Evolutionary conservation across 306 rosid species (phyloP).

Genomic region (Corylus avellana): DNA sequence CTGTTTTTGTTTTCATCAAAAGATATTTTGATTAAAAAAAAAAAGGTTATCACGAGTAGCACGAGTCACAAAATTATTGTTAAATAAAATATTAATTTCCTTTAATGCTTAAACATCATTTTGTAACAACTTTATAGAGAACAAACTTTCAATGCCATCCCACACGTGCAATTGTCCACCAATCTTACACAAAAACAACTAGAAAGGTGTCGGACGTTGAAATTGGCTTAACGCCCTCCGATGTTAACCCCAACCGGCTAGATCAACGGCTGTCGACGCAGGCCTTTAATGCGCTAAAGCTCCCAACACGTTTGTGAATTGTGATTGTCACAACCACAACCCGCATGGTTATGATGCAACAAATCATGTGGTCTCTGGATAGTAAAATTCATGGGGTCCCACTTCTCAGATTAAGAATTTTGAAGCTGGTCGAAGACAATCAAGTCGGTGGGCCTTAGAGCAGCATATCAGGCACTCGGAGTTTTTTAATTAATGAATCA

Average conservation of each 20-base stretch:
- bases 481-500: conserved; percentile 7
- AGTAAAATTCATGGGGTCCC: background rate
- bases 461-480: background rate
- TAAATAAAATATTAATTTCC: background rate
- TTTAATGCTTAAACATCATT: background rate
- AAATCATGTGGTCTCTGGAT: background rate
- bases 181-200: background rate
- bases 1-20: too few species aligned
- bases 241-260: background rate
- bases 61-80: too few species aligned
- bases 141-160: background rate
- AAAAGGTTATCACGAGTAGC: too few species aligned
- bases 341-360: background rate
- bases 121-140: background rate
- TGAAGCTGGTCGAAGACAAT: background rate
- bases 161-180: background rate
- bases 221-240: background rate
- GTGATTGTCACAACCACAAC: background rate
- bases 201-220: background rate
- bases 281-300: background rate
- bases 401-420: background rate
- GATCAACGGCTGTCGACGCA: background rate
- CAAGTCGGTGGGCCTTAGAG: background rate
- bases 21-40: too few species aligned
- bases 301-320: background rate